Base-by-base conservation (phyloP, 768 basidiomycete species). In the Leccinum fibrillosum region DNA sequence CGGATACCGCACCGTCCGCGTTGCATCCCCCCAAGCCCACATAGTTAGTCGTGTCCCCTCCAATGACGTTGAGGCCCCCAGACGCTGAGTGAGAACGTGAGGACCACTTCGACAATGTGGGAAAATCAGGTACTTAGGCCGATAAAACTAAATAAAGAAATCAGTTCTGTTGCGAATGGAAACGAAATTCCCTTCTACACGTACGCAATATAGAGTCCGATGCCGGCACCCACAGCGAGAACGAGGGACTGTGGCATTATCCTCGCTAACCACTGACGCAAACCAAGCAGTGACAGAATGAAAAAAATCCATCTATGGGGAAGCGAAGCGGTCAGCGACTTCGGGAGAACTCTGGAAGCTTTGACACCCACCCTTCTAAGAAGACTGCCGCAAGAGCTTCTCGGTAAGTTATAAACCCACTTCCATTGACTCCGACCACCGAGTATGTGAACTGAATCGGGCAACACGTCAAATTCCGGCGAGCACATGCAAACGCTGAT, bases 201-300 rank as follows among this genome's bases (percentile, higher is more conserved):
- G 66, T 65, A 90, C 80, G 91, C 90, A 62, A 94, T 90, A 73
- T 90, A 94, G 17, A 94, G 72, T 59, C 92, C 92, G 65, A 94
- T 93, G 57, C 92, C 92, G 37, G 89, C 84, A 45, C 92, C 92
- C 11, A 92, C 89, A 2, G 92, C 87, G 55, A 92, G 80, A 4
- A 92, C 86, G 26, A 94, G 80, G 3, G 92, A 93, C 62, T 90
- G 88, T 1, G 92, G 92, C 84, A 94, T 93, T 56, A 92, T 82
- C 15, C 92, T 84, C 13, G 88, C 90, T 5, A 94, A 80, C 92
- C 91, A 94, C 75, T 93, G 91, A 51, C 92, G 90, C 53, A 94
- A 79, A 59, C 92, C 92, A 30, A 94, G 76, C 21, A 94, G 70
- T 0, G 91, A 92, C 13, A 94, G 76, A 66, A 87, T 62, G 61